Base-by-base conservation (phyloP, 1,284 basidiomycete genomes). In the Ustilago cynodontis region DNA sequence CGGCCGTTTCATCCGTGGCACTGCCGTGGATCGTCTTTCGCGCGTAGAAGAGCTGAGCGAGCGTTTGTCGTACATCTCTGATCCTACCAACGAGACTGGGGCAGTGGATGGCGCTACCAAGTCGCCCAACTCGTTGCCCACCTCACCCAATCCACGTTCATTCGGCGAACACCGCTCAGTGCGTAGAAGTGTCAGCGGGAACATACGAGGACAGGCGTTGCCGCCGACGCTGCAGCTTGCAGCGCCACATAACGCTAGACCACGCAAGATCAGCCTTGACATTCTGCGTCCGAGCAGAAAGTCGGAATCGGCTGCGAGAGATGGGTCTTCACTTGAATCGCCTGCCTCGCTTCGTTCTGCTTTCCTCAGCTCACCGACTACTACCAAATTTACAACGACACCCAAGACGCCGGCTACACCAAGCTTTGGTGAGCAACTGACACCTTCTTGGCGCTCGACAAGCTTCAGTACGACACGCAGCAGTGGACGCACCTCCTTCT, bases 21-120 rank as follows among this genome's bases (percentile, higher is more conserved):
- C 57, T 26, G 3, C 45, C 0, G 58, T 33, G 22, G 72, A 75
- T 29, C 60, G 72, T 28, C 72, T 71, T 7, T 75, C 72, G 24
- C 67, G 72, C 18, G 72, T 75, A 0, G 72, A 75, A 41, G 72
- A 75, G 53, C 41, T 60, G 33, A 70, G 72, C 54, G 64, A 71
- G 41, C 64, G 67, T 18, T 47, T 63, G 10, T 75, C 64, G 22
- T 63, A 59, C 13, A 52, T 59, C 14, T 14, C 60, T 8, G 67
- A 70, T 18, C n/a, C 26, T 18, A 37, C 29, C 14, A 37, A 28
- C n/a, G 63, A 69, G 5, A 6, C 51, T 11, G 51, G 41, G n/a
- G 41, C 41, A 43, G 41, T 20, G n/a, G 41, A 20, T 37, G 57
- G 39, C 9, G 20, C 24, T 49, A 5, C 16, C 43, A 33, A 33